Conservation (phyloP, 169 alveolate genomes). For the Plasmodium gonderi region DNA sequence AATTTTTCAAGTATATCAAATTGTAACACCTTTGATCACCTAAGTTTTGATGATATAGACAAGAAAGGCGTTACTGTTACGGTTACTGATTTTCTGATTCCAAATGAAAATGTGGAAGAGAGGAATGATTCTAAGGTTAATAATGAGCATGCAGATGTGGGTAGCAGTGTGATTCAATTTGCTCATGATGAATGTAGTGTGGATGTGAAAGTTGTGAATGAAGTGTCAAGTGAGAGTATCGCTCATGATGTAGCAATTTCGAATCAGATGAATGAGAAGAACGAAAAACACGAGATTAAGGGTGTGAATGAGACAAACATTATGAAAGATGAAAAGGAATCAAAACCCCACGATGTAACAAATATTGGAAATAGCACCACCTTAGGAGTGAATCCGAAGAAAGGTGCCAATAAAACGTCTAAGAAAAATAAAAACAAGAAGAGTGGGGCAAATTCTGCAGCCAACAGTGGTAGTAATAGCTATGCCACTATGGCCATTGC, state of each 20-base stretch:
- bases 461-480: not conserved
- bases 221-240: no score
- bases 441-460: not conserved
- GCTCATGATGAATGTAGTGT: not conserved
- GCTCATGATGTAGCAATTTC: no score
- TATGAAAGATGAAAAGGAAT: not conserved
- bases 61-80: not conserved
- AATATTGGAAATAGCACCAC: not conserved
- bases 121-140: not conserved
- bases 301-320: not conserved
- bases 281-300: not conserved
- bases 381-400: not conserved
- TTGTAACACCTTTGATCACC: slow-evolving; percentile 45
- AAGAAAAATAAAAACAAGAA: slow-evolving; percentile 48
- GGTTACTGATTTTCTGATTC: not conserved
- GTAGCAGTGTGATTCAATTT: not conserved
- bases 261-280: no score
- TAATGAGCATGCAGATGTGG: not conserved
- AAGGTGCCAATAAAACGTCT: not conserved
- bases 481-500: not conserved
- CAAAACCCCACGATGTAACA: not conserved
- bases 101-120: slow-evolving; percentile 45
- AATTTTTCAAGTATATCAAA: slow-evolving; percentile 7
- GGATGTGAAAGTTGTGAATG: not conserved
- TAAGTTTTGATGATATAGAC: slow-evolving; percentile 36